A percentile compares a stretch with the other conserved stretches of the same genome.
phyloP scores from a whole-genome alignment of 345 rosid species.

The Sisymbrium irio region DNA sequence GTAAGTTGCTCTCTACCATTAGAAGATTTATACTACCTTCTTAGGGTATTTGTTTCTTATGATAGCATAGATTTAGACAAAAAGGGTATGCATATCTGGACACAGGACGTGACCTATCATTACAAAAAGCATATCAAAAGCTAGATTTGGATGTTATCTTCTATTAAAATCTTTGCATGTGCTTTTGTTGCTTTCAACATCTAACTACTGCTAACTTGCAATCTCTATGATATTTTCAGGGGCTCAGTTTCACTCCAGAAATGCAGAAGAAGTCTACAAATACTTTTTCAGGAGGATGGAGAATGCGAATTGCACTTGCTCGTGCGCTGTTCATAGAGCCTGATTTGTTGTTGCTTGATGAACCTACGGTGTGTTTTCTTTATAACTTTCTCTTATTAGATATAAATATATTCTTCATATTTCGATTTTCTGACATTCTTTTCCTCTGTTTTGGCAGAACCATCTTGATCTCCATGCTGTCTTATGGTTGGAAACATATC shows the following conservation, averaged over 20 bases:
- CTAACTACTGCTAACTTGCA: conserved; percentile 2
- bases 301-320: conserved; percentile 98
- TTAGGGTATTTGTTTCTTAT: neutral
- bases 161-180: conserved; percentile 9
- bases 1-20: conserved; percentile 44
- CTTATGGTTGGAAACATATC: conserved; percentile 91
- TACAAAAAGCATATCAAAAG: neutral
- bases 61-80: neutral
- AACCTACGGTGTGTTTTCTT: conserved; percentile 71
- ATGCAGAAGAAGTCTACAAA: conserved; percentile 85
- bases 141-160: conserved; percentile 1
- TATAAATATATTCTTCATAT: neutral
- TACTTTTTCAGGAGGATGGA: conserved; percentile 98
- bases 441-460: conserved; percentile 56
- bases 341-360: conserved; percentile 93
- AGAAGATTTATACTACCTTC: too few species aligned
- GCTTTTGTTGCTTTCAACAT: conserved; percentile 16
- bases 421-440: conserved; percentile 7
- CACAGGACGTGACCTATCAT: conserved; percentile 10
- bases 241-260: conserved; percentile 92
- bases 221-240: conserved; percentile 51
- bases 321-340: conserved; percentile 95
- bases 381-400: neutral
- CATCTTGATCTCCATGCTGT: conserved; percentile 99
- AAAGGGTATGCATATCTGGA: conserved; percentile 11